Percentiles rank a stretch among this genome's conserved stretches.
Evolutionary conservation across 2,329 filamentous ascomycete genomes (phyloP).

Genomic region (Aspergillus spinulosporus): DNA sequence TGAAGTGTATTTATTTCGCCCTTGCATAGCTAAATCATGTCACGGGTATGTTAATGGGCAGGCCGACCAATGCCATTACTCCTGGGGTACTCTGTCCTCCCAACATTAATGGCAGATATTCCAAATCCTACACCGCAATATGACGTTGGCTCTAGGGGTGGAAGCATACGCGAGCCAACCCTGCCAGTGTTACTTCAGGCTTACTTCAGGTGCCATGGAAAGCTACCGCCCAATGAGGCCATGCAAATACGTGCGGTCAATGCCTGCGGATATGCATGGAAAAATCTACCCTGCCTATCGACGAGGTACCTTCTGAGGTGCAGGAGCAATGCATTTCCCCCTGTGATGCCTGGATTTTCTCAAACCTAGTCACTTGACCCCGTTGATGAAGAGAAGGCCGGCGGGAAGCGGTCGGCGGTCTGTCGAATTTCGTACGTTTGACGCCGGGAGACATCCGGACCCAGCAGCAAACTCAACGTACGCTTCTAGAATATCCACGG

Average conservation of each 20-base stretch:
- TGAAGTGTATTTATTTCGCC: background rate
- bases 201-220: background rate
- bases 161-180: constrained; percentile 4
- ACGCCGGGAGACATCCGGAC: constrained; percentile 12
- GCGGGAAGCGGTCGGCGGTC: constrained; percentile 10
- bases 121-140: constrained; percentile 15
- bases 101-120: background rate
- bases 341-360: background rate
- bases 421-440: constrained; percentile 3
- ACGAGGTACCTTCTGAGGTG: background rate
- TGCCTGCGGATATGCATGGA: background rate
- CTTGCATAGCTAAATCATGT: background rate
- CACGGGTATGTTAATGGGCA: background rate
- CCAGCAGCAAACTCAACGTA: background rate
- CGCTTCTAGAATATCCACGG: constrained; percentile 6
- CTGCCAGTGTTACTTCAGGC: constrained; percentile 12
- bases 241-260: constrained; percentile 1
- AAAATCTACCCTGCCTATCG: background rate
- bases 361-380: constrained; percentile 1
- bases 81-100: background rate
- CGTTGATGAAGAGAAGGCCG: background rate
- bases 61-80: background rate
- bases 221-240: background rate
- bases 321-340: background rate
- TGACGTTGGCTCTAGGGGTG: background rate